Percentiles rank a stretch among this genome's conserved stretches.
phyloP scores from a whole-genome alignment of 768 basidiomycete genomes.

The Leccinum disarticulatum region DNA sequence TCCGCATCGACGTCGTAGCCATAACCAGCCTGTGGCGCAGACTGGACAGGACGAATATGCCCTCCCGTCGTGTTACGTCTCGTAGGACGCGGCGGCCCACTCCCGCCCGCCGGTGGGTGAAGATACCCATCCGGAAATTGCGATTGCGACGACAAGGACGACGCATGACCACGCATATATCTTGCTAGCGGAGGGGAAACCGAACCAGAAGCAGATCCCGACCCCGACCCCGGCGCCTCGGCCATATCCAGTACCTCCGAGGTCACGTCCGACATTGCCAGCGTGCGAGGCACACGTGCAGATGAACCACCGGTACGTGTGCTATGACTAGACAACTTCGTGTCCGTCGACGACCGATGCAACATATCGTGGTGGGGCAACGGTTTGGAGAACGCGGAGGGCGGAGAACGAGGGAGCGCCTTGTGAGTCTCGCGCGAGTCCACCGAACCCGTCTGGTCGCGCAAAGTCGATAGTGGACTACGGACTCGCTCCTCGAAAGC shows the following conservation, averaged over 20 bases:
- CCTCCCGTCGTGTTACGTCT: conserved; percentile 77
- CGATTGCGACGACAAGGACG: conserved; percentile 27
- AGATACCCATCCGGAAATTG: conserved; percentile 47
- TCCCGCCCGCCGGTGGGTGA: conserved; percentile 43
- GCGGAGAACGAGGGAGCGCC: conserved; percentile 18
- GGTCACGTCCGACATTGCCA: conserved; percentile 13
- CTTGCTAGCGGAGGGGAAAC: conserved; percentile 23
- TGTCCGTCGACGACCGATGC: conserved; percentile 53
- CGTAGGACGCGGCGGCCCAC: conserved; percentile 39
- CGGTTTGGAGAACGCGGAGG: conserved; percentile 22
- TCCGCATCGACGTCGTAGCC: conserved; percentile 39
- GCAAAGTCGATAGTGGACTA: conserved; percentile 19
- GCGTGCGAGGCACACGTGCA: conserved; percentile 18
- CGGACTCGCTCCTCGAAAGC: conserved; percentile 33
- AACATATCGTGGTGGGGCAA: conserved; percentile 30
- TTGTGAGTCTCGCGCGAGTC: conserved; percentile 29
- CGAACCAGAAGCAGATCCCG: conserved; percentile 13
- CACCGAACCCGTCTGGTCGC: conserved; percentile 30
- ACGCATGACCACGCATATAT: conserved; percentile 17
- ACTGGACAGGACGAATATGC: conserved; percentile 28
- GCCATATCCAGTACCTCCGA: conserved; percentile 21
- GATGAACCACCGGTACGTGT: conserved; percentile 22
- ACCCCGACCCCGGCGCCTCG: conserved; percentile 14
- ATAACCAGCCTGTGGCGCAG: conserved; percentile 35
- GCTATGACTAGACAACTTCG: conserved; percentile 37